Base-by-base conservation (phyloP, 768 basidiomycete species). In the Lyophyllum decastes region DNA sequence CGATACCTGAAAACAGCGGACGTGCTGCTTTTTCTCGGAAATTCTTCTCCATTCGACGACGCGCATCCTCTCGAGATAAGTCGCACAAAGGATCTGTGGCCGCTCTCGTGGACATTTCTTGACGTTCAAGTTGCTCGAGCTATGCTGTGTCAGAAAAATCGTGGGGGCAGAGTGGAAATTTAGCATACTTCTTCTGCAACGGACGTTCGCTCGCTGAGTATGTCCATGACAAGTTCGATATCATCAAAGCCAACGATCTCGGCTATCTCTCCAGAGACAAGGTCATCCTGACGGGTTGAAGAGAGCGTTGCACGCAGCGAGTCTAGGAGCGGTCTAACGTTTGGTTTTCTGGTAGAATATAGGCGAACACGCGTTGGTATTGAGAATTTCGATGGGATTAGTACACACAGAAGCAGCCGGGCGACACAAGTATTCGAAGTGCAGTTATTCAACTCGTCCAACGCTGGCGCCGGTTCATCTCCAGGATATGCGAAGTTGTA, bases 221-320 rank as follows among this genome's bases (percentile, higher is more conserved):
- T 80, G 41, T 90, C 82, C 73, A 82, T 82, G 8, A 89, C 85
- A 33, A 94, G 74, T 25, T 92, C 92, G 48, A 98, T 84, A 17
- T 89, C 82, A 49, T 96, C 91, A 68, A 88, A 92, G 2, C 95
- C 96, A 47, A 95, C 69, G 10, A 92, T 74, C 58, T 97, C 95
- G 8, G 82, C 83, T 10, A 98, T 69, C 62, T 92, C 89, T 25
- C 75, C 83, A 25, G 92, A 90, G 27, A 97, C 89, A 21, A 82
- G 84, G 27, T 94, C 91, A 61, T 89, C 79, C 5, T 76, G 73
- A 38, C 75, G 76, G 22, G 73, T 61, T 6, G 84, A 84, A 1
- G 79, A 78, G 16, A 92, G 72, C 34, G 82, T 70, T 9, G 65
- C 55, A 24, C 58, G 55, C 34, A 81, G 57, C n/a, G 72, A 64